phyloP scores from a whole-genome alignment of 768 basidiomycete genomes.

The Tricholoma sp. region DNA sequence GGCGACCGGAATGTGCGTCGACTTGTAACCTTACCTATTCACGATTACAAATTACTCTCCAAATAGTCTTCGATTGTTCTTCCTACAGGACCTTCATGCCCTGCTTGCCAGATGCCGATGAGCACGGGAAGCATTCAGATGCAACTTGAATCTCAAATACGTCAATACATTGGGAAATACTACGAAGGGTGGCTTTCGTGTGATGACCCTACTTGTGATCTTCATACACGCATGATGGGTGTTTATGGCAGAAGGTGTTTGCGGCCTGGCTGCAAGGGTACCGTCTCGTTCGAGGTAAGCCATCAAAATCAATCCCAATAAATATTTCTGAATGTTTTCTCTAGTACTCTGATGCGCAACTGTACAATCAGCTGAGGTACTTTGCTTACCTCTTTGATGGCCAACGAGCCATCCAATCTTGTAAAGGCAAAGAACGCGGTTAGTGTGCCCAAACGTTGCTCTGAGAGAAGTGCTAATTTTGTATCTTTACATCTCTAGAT shows the following conservation, averaged over 20 bases:
- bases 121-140: constrained; percentile 60
- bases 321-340: not conserved
- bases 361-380: constrained; percentile 91
- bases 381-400: constrained; percentile 75
- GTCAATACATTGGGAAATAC: constrained; percentile 69
- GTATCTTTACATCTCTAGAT: constrained; percentile 33
- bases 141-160: constrained; percentile 86
- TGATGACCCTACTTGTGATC: constrained; percentile 78
- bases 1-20: constrained; percentile 50
- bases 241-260: constrained; percentile 87
- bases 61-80: constrained; percentile 62
- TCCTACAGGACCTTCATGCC: constrained; percentile 64
- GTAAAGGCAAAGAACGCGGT: constrained; percentile 44
- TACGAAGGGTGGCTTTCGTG: constrained; percentile 90
- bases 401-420: constrained; percentile 52
- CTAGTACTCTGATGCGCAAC: constrained; percentile 39
- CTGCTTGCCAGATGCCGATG: constrained; percentile 53
- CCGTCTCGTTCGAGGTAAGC: constrained; percentile 71
- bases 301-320: not conserved
- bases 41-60: constrained; percentile 2
- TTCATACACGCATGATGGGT: constrained; percentile 88
- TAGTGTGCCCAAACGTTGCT: constrained; percentile 6
- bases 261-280: constrained; percentile 61
- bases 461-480: not conserved
- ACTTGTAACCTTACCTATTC: not conserved